phyloP scores from a whole-genome alignment of 2,329 filamentous ascomycete species.

The Ascocoryne sarcoides region DNA sequence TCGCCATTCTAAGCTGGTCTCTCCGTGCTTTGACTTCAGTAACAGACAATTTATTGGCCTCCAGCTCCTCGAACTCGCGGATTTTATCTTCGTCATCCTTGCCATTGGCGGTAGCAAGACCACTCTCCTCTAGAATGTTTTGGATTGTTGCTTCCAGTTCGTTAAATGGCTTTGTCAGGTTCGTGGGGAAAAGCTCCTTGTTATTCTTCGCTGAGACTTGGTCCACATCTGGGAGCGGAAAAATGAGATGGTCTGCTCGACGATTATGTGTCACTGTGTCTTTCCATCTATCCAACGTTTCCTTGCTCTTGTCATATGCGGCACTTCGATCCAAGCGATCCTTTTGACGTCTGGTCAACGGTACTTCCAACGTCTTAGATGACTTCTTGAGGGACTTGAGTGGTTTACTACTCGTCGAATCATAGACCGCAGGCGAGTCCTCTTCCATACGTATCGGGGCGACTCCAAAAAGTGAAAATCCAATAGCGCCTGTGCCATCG shows the following conservation, averaged over 20 bases:
- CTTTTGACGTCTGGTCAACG: slow-evolving; percentile 77
- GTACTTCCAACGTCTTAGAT: slow-evolving; percentile 67
- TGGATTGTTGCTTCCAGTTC: slow-evolving; percentile 82
- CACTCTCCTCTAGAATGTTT: slow-evolving; percentile 82
- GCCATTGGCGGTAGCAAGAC: slow-evolving; percentile 52
- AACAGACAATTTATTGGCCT: slow-evolving; percentile 63
- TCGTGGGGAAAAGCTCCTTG: slow-evolving; percentile 57
- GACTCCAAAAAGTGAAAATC: too few relatives aligned
- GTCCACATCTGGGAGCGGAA: slow-evolving; percentile 72
- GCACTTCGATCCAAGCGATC: slow-evolving; percentile 72
- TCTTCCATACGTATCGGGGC: too few relatives aligned
- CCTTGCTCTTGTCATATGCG: slow-evolving; percentile 84
- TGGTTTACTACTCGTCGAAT: slow-evolving; percentile 68
- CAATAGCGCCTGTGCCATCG: slow-evolving; percentile 49
- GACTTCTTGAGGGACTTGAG: slow-evolving; percentile 60
- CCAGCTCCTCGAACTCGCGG: slow-evolving; percentile 58
- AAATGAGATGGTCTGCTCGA: slow-evolving; percentile 79
- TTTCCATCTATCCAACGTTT: slow-evolving; percentile 83
- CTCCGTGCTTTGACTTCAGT: slow-evolving; percentile 65
- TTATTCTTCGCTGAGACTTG: slow-evolving; percentile 47
- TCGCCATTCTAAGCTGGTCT: slow-evolving; percentile 66
- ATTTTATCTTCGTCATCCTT: slow-evolving; percentile 55
- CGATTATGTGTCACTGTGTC: slow-evolving; percentile 94
- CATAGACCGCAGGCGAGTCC: slow-evolving; percentile 55
- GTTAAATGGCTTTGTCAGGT: slow-evolving; percentile 57